Evolutionary conservation across 73 alveolate genomes (phyloP).

Genomic region (Paramecium sonneborni): DNA sequence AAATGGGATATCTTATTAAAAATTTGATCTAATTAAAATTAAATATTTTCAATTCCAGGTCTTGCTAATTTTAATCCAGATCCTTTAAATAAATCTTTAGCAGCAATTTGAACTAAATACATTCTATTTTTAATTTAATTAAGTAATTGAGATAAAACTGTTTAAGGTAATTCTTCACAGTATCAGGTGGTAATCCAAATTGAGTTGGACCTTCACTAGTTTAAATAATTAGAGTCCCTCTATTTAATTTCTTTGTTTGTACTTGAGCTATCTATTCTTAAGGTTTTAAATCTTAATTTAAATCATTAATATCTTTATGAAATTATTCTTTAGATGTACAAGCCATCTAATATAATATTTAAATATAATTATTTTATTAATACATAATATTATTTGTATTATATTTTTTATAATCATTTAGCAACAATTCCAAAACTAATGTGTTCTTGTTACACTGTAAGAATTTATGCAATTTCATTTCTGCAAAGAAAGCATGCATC

Average conservation of each 20-base stretch:
- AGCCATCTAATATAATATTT: too few relatives aligned
- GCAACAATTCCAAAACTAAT: slow-evolving; percentile 18
- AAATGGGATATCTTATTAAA: not conserved
- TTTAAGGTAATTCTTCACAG: slow-evolving; percentile 54
- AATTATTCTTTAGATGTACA: not conserved
- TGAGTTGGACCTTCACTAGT: slow-evolving; percentile 39
- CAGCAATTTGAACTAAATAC: slow-evolving; percentile 64
- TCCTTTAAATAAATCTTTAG: slow-evolving; percentile 59
- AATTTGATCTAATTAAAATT: slow-evolving; percentile 30
- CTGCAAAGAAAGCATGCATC: slow-evolving; percentile 19
- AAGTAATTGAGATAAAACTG: slow-evolving; percentile 55
- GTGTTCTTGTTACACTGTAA: slow-evolving; percentile 17
- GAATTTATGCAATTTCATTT: not conserved
- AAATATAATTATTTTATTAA: not conserved
- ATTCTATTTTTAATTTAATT: slow-evolving; percentile 54
- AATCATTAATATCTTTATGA: not conserved
- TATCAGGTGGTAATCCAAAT: slow-evolving; percentile 61
- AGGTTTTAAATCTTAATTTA: not conserved
- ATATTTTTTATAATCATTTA: not conserved
- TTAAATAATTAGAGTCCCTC: slow-evolving; percentile 42
- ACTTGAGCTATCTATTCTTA: not conserved
- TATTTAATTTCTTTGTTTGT: not conserved
- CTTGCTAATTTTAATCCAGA: slow-evolving; percentile 63
- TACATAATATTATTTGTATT: not conserved
- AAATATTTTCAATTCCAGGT: slow-evolving; percentile 63